Conservation (phyloP, 1,284 basidiomycete genomes). For the Malassezia furfur region DNA sequence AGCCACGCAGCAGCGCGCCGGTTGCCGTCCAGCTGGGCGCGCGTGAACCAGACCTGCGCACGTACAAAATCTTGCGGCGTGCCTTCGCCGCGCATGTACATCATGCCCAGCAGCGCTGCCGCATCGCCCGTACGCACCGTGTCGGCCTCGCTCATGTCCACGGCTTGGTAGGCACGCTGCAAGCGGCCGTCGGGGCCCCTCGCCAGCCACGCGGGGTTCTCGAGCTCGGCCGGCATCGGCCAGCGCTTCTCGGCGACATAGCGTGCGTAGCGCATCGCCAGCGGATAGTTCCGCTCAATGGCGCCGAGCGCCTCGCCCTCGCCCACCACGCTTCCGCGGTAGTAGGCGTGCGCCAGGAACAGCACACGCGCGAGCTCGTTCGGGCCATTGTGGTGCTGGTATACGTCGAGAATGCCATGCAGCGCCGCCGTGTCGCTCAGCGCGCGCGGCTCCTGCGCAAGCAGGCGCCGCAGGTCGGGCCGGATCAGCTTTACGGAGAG, state of each 20-base stretch:
- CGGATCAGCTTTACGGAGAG: background rate
- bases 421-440: slow-evolving; percentile 24
- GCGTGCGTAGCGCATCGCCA: slow-evolving; percentile 25
- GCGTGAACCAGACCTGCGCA: slow-evolving; percentile 88
- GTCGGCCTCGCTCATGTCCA: background rate
- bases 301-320: slow-evolving; percentile 35
- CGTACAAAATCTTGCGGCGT: slow-evolving; percentile 64
- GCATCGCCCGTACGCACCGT: background rate
- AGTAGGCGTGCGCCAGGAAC: slow-evolving; percentile 34
- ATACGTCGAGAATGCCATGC: slow-evolving; percentile 71
- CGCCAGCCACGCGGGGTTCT: slow-evolving; percentile 25
- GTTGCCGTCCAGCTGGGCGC: slow-evolving; percentile 63
- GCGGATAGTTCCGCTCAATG: slow-evolving; percentile 29
- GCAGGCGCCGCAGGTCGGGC: background rate
- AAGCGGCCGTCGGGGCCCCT: slow-evolving; percentile 22
- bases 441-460: slow-evolving; percentile 49
- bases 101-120: slow-evolving; percentile 60
- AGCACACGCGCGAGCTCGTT: slow-evolving; percentile 26
- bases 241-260: slow-evolving; percentile 31
- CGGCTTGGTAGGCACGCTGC: slow-evolving; percentile 27
- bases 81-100: slow-evolving; percentile 90
- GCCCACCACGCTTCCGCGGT: slow-evolving; percentile 40
- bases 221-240: slow-evolving; percentile 31
- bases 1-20: slow-evolving; percentile 78
- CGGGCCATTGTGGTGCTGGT: slow-evolving; percentile 34